These are phyloP conservation scores for Ogataea methylovora DNA, from an alignment of 805 yeast species.

Conservation along the genomic window DNA sequence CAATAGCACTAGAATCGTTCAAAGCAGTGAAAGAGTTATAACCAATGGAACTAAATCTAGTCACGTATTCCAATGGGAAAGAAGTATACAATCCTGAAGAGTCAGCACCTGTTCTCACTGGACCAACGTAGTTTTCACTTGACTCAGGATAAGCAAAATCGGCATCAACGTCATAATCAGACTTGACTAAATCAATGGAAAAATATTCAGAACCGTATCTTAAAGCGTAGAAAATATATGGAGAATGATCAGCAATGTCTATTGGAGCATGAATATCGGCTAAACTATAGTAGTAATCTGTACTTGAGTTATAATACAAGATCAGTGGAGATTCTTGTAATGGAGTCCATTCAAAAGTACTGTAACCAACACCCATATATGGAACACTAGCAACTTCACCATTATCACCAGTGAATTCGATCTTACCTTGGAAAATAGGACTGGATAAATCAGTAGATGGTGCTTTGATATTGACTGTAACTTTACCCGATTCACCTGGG, in stretches of 20 bases:
- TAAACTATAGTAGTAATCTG: background rate
- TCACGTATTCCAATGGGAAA: constrained; percentile 3
- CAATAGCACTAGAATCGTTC: constrained; percentile 1
- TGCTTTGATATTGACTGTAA: constrained; percentile 4
- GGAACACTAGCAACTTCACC: constrained; percentile 9
- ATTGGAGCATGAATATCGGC: background rate
- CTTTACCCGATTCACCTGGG: constrained; percentile 5
- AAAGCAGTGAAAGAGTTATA: constrained; percentile 1
- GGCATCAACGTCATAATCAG: constrained; percentile 6
- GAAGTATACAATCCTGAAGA: background rate
- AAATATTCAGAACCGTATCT: constrained; percentile 6
- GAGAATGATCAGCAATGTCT: constrained; percentile 1
- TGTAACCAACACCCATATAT: constrained; percentile 9
- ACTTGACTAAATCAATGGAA: constrained; percentile 7
- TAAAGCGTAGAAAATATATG: constrained; percentile 4
- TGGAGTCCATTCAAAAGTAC: constrained; percentile 5
- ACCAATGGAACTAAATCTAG: constrained; percentile 1
- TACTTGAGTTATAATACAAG: background rate
- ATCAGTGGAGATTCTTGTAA: constrained; percentile 3
- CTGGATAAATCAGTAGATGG: constrained; percentile 2
- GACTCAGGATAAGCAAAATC: constrained; percentile 8
- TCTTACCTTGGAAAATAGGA: constrained; percentile 7
- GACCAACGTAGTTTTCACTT: constrained; percentile 3
- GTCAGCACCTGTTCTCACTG: background rate
- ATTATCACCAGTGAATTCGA: constrained; percentile 8